A percentile compares a stretch with the other conserved stretches of the same genome.
phyloP scores from a whole-genome alignment of 257 asterid species.

The Osmanthus fragrans region DNA sequence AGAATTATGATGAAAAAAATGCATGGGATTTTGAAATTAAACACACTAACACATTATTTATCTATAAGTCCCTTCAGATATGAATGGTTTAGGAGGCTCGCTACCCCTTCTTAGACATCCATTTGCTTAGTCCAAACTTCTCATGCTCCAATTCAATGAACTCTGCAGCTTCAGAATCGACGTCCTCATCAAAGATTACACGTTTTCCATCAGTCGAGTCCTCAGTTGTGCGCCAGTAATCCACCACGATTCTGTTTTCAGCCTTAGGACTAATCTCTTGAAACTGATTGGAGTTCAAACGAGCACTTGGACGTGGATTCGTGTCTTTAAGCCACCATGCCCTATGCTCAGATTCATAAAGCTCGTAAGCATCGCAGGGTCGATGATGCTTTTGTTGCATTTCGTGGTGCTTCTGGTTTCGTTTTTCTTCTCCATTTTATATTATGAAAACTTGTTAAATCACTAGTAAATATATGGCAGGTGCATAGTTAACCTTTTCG shows the following conservation, averaged over 20 bases:
- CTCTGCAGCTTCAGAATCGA: constrained; percentile 42
- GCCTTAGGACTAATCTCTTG: constrained; percentile 3
- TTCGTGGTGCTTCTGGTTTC: constrained; percentile 6
- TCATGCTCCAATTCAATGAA: constrained; percentile 39
- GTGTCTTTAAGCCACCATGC: neutral
- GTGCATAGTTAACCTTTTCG: neutral
- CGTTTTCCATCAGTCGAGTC: neutral
- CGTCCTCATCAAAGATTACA: constrained; percentile 3
- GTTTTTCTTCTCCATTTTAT: constrained; percentile 16
- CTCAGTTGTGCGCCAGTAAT: neutral
- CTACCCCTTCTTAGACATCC: constrained; percentile 24
- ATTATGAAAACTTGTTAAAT: neutral
- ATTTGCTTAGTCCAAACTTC: constrained; percentile 30
- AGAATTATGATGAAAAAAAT: neutral
- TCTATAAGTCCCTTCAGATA: neutral
- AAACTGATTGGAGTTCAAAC: neutral
- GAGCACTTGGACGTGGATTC: constrained; percentile 17
- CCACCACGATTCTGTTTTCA: neutral
- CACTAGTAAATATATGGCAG: neutral
- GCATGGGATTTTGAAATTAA: neutral
- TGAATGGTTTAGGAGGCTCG: neutral
- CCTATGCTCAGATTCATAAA: constrained; percentile 38
- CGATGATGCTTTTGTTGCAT: constrained; percentile 1
- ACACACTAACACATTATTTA: constrained; percentile 4
- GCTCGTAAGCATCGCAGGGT: constrained; percentile 27